Evolutionary conservation across 257 asterid species (phyloP).

Genomic region (Leptodermis oblonga): DNA sequence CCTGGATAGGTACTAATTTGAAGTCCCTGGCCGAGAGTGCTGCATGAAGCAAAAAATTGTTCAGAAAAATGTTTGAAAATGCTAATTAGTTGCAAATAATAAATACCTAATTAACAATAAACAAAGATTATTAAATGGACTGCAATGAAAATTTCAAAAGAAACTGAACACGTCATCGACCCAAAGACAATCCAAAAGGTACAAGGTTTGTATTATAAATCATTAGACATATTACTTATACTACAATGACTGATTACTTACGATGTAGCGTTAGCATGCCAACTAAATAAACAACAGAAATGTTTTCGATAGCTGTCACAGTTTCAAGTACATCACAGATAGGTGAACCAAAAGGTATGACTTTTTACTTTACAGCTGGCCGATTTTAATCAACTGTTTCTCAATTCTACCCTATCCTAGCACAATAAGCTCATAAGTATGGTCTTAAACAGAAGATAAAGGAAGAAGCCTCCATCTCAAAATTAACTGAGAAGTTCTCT

Average conservation of each 20-base stretch:
- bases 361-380: too few species aligned
- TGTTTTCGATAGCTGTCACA: not conserved
- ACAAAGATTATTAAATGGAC: not conserved
- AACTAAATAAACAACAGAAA: not conserved
- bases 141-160: not conserved
- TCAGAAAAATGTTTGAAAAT: conserved; percentile 8
- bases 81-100: not conserved
- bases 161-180: not conserved
- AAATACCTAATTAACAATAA: not conserved
- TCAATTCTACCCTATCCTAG: too few species aligned
- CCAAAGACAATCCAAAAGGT: not conserved
- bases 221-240: not conserved
- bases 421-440: too few species aligned
- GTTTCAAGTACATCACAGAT: not conserved
- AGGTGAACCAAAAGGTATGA: not conserved
- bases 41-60: conserved; percentile 28
- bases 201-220: not conserved
- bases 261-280: not conserved
- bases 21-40: conserved; percentile 99
- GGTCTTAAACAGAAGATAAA: too few species aligned
- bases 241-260: not conserved
- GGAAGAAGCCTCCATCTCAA: too few species aligned
- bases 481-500: too few species aligned
- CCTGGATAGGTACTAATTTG: conserved; percentile 94
- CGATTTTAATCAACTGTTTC: too few species aligned